phyloP scores from a whole-genome alignment of 495 filamentous ascomycete species.

The Hypoxylon crocopeplum region DNA sequence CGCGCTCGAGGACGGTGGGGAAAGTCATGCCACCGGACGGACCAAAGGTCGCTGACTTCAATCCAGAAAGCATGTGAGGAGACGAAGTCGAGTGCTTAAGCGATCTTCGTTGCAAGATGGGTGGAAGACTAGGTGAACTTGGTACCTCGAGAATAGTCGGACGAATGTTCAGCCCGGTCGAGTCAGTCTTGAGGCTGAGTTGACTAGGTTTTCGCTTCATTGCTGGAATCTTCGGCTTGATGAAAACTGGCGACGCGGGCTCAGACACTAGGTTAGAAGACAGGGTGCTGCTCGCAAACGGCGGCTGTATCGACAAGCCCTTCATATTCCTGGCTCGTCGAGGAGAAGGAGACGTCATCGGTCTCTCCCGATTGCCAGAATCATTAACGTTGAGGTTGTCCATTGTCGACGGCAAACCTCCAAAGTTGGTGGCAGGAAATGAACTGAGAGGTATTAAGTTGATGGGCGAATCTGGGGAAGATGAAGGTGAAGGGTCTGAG shows the following conservation, averaged over 20 bases:
- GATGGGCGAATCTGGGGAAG: constrained; percentile 86
- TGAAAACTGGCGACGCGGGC: constrained; percentile 82
- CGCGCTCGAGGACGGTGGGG: constrained; percentile 55
- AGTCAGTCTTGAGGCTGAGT: constrained; percentile 68
- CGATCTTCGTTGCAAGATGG: constrained; percentile 60
- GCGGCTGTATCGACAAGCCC: constrained; percentile 87
- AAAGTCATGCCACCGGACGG: constrained; percentile 62
- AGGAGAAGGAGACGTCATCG: constrained; percentile 72
- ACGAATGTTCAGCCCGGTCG: constrained; percentile 52
- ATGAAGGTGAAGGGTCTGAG: constrained; percentile 89
- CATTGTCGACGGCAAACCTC: constrained; percentile 51
- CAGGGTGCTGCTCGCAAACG: constrained; percentile 57
- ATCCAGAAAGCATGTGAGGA: constrained; percentile 59
- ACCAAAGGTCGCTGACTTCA: constrained; percentile 61
- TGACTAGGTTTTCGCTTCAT: constrained; percentile 79
- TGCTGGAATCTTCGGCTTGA: constrained; percentile 73
- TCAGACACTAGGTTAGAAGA: constrained; percentile 63
- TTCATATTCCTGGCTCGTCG: constrained; percentile 90
- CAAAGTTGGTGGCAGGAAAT: constrained; percentile 57
- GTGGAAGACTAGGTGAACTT: constrained; percentile 51
- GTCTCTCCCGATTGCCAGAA: constrained; percentile 48
- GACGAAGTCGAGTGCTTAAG: constrained; percentile 64
- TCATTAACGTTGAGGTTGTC: constrained; percentile 51
- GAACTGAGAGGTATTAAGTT: constrained; percentile 65
- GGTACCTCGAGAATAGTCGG: constrained; percentile 51